Percentiles rank a stretch among this genome's conserved stretches.
Evolutionary conservation across 768 basidiomycete genomes (phyloP).

Genomic region (Tephrocybe rancida): DNA sequence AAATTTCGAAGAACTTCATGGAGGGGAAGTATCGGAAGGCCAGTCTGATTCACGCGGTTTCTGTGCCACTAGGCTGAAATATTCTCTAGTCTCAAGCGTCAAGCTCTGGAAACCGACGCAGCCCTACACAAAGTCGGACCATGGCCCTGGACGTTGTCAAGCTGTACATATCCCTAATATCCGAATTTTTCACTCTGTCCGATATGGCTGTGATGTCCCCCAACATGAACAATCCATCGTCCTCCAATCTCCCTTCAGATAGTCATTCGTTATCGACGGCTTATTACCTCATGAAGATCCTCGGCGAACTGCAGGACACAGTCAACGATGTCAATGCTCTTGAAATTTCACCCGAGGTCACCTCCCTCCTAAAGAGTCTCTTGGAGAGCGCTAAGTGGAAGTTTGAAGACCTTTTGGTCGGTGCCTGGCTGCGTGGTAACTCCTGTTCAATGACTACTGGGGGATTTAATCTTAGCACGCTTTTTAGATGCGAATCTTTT

Average conservation of each 20-base stretch:
- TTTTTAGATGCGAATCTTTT: constrained; percentile 78
- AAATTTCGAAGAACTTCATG: constrained; percentile 86
- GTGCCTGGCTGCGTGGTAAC: constrained; percentile 83
- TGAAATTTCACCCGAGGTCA: constrained; percentile 79
- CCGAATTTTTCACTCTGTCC: constrained; percentile 81
- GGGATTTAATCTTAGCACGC: neutral
- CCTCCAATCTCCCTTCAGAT: constrained; percentile 66
- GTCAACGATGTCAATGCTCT: constrained; percentile 78
- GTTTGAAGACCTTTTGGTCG: constrained; percentile 80
- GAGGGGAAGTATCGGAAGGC: constrained; percentile 95
- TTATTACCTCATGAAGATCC: constrained; percentile 77
- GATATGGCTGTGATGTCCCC: constrained; percentile 71
- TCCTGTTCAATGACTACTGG: neutral
- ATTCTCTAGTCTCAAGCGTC: constrained; percentile 28
- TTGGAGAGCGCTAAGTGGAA: constrained; percentile 86
- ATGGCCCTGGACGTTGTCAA: constrained; percentile 86
- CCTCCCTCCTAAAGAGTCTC: constrained; percentile 68
- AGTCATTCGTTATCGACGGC: constrained; percentile 84
- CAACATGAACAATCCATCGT: constrained; percentile 38
- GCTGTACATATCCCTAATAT: constrained; percentile 75
- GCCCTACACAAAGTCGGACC: constrained; percentile 75
- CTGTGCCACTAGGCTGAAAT: neutral
- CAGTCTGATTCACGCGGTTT: constrained; percentile 8
- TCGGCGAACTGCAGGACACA: constrained; percentile 86
- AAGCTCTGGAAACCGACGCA: constrained; percentile 61